phyloP scores from a whole-genome alignment of 2,329 filamentous ascomycete genomes.

The Sporothrix brasiliensis region DNA sequence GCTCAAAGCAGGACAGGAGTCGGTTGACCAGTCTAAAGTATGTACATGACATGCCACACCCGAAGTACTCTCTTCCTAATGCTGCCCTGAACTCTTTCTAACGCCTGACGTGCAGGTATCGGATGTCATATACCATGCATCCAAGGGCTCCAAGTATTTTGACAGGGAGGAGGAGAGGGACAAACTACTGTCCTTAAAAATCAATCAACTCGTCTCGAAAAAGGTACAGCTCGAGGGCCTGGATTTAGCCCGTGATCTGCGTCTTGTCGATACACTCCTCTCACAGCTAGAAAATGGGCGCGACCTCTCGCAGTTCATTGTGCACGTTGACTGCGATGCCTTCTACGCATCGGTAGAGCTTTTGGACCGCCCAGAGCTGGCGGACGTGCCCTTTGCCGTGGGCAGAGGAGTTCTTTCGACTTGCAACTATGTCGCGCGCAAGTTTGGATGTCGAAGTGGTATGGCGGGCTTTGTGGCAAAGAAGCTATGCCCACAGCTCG shows the following conservation, averaged over 20 bases:
- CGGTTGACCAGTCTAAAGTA: conserved; percentile 87
- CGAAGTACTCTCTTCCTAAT: conserved; percentile 9
- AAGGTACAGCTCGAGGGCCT: conserved; percentile 75
- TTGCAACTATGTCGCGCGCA: conserved; percentile 85
- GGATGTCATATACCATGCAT: conserved; percentile 95
- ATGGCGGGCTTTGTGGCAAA: conserved; percentile 97
- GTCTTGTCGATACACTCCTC: conserved; percentile 79
- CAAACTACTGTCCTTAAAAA: conserved; percentile 80
- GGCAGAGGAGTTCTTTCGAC: conserved; percentile 68
- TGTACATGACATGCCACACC: conserved; percentile 23
- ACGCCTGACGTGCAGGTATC: conserved; percentile 63
- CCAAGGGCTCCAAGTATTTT: conserved; percentile 96
- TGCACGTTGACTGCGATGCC: conserved; percentile 95
- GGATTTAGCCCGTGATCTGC: conserved; percentile 72
- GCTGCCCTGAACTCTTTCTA: neutral
- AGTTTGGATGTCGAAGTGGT: conserved; percentile 86
- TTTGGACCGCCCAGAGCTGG: conserved; percentile 79
- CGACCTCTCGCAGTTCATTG: conserved; percentile 80
- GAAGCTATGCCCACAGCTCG: conserved; percentile 85
- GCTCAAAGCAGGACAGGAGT: conserved; percentile 90
- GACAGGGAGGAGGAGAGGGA: conserved; percentile 85
- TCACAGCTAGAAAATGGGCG: conserved; percentile 75
- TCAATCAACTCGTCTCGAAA: conserved; percentile 73
- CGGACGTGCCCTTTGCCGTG: conserved; percentile 86
- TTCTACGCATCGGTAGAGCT: conserved; percentile 96